Base-by-base conservation (phyloP, 1,139 yeast genomes). In the Pichia terricola region DNA sequence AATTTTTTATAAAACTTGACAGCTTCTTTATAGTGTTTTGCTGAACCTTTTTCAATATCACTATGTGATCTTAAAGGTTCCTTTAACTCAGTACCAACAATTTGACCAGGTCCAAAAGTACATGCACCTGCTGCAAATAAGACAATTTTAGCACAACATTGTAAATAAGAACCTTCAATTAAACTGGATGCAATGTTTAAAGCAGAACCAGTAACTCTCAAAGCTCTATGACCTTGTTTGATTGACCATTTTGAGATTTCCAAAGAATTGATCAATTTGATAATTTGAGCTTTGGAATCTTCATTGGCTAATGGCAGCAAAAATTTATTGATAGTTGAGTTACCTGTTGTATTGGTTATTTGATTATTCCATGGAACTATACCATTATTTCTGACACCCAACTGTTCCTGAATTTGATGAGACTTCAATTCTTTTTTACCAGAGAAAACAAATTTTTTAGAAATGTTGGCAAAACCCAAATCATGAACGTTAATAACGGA, bases 41-140 rank as follows among this genome's bases (percentile, higher is more conserved):
- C 96, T 46, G 79, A 72, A 57, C 88, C 96, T 52, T 85, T 77
- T 60, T 85, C 95, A 55, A 91, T 86, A 63, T 91, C 98, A 53
- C 87, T 88, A 65, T 91, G 99, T 4, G 97, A 89, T 71, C 99
- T 79, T 56, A 94, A 84, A 45, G 98, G 96, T 65, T 91, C 98
- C 62, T 86, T 85, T 62, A 91, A 75, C 63, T 88, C 94, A 33
- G 84, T 79, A 39, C 94, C 87, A 36, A 91, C 98, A 57, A 91
- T 88, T 67, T 87, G 70, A 58, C 99, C 99, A 10, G 99, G 98
- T 39, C 82, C 85, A 58, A 87, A 80, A 43, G 99, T 91, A 60
- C 96, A 82, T 43, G 96, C 95, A 50, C 98, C 99, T 45, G 94
- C 94, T 40, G 95, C 80, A 59, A 91, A 91, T 52, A 91, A 72